A percentile compares a stretch with the other conserved stretches of the same genome.
Evolutionary conservation across 2,329 filamentous ascomycete species (phyloP).

Genomic region (Myriangium duriaei): DNA sequence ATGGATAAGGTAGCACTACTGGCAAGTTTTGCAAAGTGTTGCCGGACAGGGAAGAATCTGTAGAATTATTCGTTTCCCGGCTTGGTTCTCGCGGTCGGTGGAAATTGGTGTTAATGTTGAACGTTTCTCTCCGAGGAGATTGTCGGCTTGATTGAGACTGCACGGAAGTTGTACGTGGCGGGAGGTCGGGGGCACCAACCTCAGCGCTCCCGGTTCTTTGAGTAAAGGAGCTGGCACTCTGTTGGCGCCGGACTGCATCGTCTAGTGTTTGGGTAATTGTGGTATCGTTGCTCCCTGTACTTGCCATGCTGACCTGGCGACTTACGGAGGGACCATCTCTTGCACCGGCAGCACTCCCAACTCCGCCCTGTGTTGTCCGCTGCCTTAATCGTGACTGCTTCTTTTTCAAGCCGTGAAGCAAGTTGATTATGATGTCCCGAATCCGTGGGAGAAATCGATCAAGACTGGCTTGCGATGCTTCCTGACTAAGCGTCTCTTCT

Average conservation of each 20-base stretch:
- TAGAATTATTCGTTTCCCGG: constrained; percentile 30
- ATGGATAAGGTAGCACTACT: constrained; percentile 59
- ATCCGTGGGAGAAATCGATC: constrained; percentile 90
- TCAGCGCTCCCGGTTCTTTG: constrained; percentile 31
- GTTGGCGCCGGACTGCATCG: constrained; percentile 26
- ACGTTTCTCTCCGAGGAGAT: constrained; percentile 30
- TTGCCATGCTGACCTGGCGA: constrained; percentile 35
- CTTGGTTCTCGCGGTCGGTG: constrained; percentile 17
- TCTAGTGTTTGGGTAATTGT: constrained; percentile 35
- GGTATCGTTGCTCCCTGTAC: constrained; percentile 31
- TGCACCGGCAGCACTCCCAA: constrained; percentile 10
- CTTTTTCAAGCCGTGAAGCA: constrained; percentile 88
- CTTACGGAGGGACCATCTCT: constrained; percentile 18
- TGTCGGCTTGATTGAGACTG: constrained; percentile 27
- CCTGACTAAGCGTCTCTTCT: constrained; percentile 90
- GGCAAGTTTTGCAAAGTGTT: constrained; percentile 64
- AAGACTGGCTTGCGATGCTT: constrained; percentile 84
- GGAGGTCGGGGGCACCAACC: constrained; percentile 29
- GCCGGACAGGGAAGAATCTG: constrained; percentile 60
- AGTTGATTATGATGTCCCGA: constrained; percentile 95
- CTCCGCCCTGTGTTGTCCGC: constrained; percentile 39
- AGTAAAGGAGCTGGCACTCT: constrained; percentile 28
- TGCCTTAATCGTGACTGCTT: constrained; percentile 80
- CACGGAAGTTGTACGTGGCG: constrained; percentile 35
- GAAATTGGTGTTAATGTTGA: constrained; percentile 24